A percentile compares a stretch with the other conserved stretches of the same genome.
Evolutionary conservation across 306 rosid species (phyloP).

Genomic region (Benincasa hispida): DNA sequence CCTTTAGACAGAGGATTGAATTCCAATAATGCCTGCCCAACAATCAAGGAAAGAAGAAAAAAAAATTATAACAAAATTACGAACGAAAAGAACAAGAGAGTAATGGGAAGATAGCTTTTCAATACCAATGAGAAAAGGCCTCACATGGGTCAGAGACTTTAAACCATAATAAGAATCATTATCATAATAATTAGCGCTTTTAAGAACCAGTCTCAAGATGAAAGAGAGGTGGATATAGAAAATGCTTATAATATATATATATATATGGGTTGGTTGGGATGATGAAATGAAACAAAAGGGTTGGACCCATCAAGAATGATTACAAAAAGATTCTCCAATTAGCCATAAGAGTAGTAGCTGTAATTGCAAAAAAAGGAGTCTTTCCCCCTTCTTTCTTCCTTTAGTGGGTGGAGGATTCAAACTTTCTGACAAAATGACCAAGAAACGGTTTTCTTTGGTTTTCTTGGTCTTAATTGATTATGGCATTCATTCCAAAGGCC

Average conservation of each 20-base stretch:
- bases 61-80: background rate
- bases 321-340: background rate
- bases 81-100: background rate
- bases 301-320: background rate
- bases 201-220: background rate
- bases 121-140: background rate
- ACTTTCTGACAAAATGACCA: background rate
- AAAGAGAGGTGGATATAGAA: background rate
- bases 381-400: no score
- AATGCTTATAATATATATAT: background rate
- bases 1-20: conserved; percentile 44
- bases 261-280: background rate
- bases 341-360: background rate
- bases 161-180: background rate
- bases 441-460: background rate
- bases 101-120: background rate
- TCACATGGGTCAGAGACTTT: background rate
- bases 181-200: background rate
- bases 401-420: background rate
- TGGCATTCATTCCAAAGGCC: no score
- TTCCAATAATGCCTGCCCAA: conserved; percentile 55
- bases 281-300: background rate
- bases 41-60: background rate
- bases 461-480: no score
- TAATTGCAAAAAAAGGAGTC: background rate